Base-by-base conservation (phyloP, 176 grass and related monocot species). In the Bromus sterilis region DNA sequence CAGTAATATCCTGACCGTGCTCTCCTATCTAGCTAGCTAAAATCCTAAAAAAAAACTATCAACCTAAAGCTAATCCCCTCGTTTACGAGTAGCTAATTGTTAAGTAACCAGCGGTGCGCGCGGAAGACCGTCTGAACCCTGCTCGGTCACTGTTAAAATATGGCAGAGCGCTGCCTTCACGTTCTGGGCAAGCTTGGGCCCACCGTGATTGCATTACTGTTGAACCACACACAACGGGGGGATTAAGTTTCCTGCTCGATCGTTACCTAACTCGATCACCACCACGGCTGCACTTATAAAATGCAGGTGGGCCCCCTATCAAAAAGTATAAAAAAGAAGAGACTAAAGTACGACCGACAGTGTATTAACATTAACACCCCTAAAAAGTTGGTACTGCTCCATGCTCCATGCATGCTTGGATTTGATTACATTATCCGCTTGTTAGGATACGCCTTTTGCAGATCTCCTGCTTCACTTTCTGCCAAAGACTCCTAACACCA, bases 341-440 rank as follows among this genome's bases (percentile, higher is more conserved):
- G 0, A 31, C 32, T 36, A 36, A 66, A 32, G 16, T 11, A 79
- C 20, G 14, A 57, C 37, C 16, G 9, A n/a, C 37, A 4, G 59
- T 8, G 30, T 41, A 5, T 31, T n/a, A n/a, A n/a, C n/a, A 43
- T 77, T n/a, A 23, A 26, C 14, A 20, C 55, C 62, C 55, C 31
- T 0, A 8, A 14, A 83, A 77, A 83, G 44, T 56, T 21, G 21
- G 16, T 21, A 15, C 28, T 62, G 60, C 56, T 63, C 25, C 48
- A 51, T 51, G 11, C 1, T 15, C 15, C 42, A 20, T 44, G 56
- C 66, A 29, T 37, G 36, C 3, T 66, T 7, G 0, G 0, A 10
- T 34, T 88, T 84, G 81, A 80, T 61, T 75, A 84, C 28, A 8
- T 84, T 88, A 84, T 89, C 68, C 30, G 9, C 49, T 76, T 76